These are phyloP conservation scores for Cyamopsis tetragonoloba DNA, from an alignment of 306 rosid genomes.

Conservation along the genomic window DNA sequence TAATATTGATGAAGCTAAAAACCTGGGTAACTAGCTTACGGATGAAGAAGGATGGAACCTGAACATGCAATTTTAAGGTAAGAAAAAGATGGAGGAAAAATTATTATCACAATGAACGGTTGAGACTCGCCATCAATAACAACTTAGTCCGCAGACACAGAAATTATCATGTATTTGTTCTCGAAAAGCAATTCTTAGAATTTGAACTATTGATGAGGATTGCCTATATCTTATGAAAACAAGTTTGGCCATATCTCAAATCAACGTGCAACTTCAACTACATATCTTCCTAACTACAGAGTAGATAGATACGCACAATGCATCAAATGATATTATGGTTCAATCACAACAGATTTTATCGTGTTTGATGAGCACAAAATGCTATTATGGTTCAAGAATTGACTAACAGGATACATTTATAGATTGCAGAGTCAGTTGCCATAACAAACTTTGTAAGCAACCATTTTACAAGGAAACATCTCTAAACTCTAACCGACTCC, in stretches of 20 bases:
- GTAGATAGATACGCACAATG: neutral
- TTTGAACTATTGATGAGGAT: too few species aligned
- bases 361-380: neutral
- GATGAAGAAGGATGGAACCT: constrained; percentile 97
- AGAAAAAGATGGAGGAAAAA: constrained; percentile 5
- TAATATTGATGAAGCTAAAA: constrained; percentile 92
- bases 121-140: neutral
- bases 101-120: neutral
- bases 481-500: too few species aligned
- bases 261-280: too few species aligned
- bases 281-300: neutral
- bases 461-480: too few species aligned
- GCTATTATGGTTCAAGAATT: too few species aligned
- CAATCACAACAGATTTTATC: too few species aligned
- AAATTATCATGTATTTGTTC: constrained; percentile 5
- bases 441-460: too few species aligned
- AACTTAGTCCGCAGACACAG: neutral
- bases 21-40: constrained; percentile 92
- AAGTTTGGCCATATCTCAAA: too few species aligned
- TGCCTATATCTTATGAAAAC: too few species aligned
- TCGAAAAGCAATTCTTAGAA: neutral
- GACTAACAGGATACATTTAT: too few species aligned
- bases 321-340: too few species aligned
- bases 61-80: constrained; percentile 28
- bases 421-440: too few species aligned